Base-by-base conservation (phyloP, 805 yeast genomes). In the Barnettozyma vustinii region DNA sequence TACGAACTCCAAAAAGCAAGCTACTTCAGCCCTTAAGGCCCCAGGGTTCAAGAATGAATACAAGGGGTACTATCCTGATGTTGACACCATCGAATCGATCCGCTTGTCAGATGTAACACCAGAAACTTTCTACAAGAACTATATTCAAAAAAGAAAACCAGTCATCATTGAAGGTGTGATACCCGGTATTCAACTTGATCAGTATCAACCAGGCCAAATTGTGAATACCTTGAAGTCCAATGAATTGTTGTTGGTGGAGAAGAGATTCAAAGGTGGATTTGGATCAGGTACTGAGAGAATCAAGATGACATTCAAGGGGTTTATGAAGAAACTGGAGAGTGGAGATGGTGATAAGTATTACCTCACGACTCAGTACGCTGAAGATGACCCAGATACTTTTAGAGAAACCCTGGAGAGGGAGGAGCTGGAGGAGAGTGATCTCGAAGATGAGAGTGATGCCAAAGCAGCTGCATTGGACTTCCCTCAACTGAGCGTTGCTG, bases 331-430 rank as follows among this genome's bases (percentile, higher is more conserved):
- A 51, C 56, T 82, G 25, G 48, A 60, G 26, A 41, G 56, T 3
- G 51, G 50, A 2, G 81, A 79, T 1, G 77, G 78, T 1, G 77
- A 76, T 16, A 72, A 70, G 0, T 71, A 76, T 49, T 84, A 85
- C 54, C 67, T 84, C 60, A 85, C 91, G 1, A 85, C 91, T 0
- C 91, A 85, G 55, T 85, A 85, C 57, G 66, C 55, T 3, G 82
- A 75, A 44, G 76, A 76, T 50, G 74, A 68, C 25, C 64, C 65
- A 5, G 70, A 65, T 18, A 62, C 30, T 7, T 37, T 40, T 15
- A 25, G 33, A 5, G 40, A 42, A 18, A 18, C 39, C 3, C n/a
- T 46, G 23, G 20, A 5, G 9, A 54, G 49, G 1, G 54, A 49
- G 2, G 52, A 44, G 1, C 47, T 40, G 3, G 54, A 45, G 2